Percentiles rank a stretch among this genome's conserved stretches.
Evolutionary conservation across 2,329 filamentous ascomycete genomes (phyloP).

Genomic region (Atkinsonella hypoxylon): DNA sequence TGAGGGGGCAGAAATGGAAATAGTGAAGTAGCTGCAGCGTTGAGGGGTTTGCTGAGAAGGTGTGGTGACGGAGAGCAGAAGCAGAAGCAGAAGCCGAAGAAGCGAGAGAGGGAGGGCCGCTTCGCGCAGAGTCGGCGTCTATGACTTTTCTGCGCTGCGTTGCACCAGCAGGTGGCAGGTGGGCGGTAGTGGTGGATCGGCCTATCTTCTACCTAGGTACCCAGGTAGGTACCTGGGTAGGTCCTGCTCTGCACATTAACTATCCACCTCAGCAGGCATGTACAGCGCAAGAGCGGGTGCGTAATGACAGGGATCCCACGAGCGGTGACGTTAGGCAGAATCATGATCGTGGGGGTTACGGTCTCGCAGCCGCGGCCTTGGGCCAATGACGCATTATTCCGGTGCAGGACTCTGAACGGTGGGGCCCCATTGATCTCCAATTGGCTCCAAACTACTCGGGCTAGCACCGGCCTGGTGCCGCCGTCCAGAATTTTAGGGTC

Average conservation of each 20-base stretch:
- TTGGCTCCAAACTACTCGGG: background rate
- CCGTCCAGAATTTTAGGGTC: background rate
- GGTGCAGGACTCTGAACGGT: constrained; percentile 11
- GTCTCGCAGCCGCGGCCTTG: constrained; percentile 11
- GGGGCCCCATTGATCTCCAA: background rate
- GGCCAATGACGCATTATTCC: constrained; percentile 22
- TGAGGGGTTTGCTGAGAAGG: background rate
- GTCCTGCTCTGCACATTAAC: no score
- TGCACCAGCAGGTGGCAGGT: constrained; percentile 4
- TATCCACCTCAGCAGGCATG: constrained; percentile 1
- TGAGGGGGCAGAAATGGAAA: background rate
- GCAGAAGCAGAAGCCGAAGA: background rate
- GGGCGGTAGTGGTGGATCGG: background rate
- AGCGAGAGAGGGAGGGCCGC: constrained; percentile 3
- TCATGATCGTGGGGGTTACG: constrained; percentile 11
- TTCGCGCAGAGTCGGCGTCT: constrained; percentile 7
- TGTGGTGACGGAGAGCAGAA: constrained; percentile 4
- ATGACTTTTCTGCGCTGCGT: constrained; percentile 2
- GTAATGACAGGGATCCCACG: constrained; percentile 6
- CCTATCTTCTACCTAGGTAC: background rate
- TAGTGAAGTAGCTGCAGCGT: background rate
- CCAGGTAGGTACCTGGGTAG: no score
- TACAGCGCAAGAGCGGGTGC: constrained; percentile 13
- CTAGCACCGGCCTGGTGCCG: background rate
- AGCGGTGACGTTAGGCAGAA: constrained; percentile 22